Evolutionary conservation across 2,329 filamentous ascomycete species (phyloP), one percentile per base, ranked within the genome.

Genomic region (Cordyceps tenuipes): DNA sequence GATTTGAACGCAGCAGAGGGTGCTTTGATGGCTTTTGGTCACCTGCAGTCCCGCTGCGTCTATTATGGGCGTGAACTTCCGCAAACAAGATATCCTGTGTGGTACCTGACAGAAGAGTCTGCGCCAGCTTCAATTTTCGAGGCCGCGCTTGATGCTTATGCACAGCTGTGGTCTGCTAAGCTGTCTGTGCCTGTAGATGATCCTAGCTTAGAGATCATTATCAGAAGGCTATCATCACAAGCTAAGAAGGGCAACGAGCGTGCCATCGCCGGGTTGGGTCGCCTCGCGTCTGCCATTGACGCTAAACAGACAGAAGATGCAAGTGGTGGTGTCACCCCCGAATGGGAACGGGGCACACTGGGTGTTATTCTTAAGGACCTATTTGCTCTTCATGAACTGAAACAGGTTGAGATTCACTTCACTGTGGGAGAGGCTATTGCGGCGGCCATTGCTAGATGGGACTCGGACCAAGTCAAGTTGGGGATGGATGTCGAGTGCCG

Each of bases 391-490:
- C 88, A 95, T 66, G 91, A 96, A 69, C 84, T 94, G 48, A 90
- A 90, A 65, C 88, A 91, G 66, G 84, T 89, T 0, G 93, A 97
- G 70, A 82, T 92, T 1, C 93, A 97, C 63, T 97, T 99, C 69
- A 84, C 91, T 0, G 85, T 96, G 31, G 94, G 94, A 15, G 92
- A 96, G 70, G 91, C 94, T 13, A 81, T 97, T 57, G 88, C 89
- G 51, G 89, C 89, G 51, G 83, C 88, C 7, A 82, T 90, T 43
- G 84, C 82, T 43, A 87, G 92, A 44, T 97, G 93, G 92, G 82
- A 89, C 39, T 95, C 93, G 0, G 86, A 89, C 63, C 87, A 88
- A 23, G 79, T 97, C 17, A 83, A 86, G 60, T 81, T 92, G 1
- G 84, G 85, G 50, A 77, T 93, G 52, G 90, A 97, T 65, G 84